Evolutionary conservation across 805 yeast species (phyloP), one percentile per base, ranked within the genome.

Genomic region (Barnettozyma sp.): DNA sequence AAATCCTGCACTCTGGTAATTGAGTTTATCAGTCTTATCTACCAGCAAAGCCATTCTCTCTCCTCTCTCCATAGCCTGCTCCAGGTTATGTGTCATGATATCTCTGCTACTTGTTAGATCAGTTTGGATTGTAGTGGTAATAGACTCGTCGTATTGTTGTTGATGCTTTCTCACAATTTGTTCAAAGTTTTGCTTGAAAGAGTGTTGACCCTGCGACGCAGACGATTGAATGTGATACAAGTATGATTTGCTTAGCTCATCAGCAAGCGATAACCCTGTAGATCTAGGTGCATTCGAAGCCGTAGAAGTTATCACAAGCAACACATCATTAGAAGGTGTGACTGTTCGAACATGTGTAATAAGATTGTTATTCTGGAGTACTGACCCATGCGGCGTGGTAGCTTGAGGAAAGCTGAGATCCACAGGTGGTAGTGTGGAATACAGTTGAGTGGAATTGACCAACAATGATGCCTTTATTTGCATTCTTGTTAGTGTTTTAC

Each of bases 21-120:
- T 76, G 34, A 77, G 61, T 23, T 73, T 56, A 45, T 73, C 78
- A 2, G 84, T 77, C 50, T 77, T 79, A 48, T 73, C 76, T 16
- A 77, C 78, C 43, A 78, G 58, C 11, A 65, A 48, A 43, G 66
- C 64, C 33, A 77, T 69, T 41, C 74, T 67, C 44, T 77, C 83
- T 6, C 82, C 82, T 38, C 84, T 58, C 36, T 67, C 69, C 45
- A 77, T 53, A 2, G 77, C 63, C 46, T 70, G 73, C 44, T 72
- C 78, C 37, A 78, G 73, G 44, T 77, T 77, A 34, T 74, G 77
- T 44, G 72, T 68, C 78, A 77, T 69, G 32, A 77, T 52, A 26
- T 63, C 24, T 9, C 24, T 22, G 11, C 23, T 29, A 22, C 21
- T 15, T 8, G 6, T 17, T 7, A 29, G 17, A n/a, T 29, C 24